Base-by-base conservation (phyloP, 768 basidiomycete genomes). In the Tulasnella sp. region DNA sequence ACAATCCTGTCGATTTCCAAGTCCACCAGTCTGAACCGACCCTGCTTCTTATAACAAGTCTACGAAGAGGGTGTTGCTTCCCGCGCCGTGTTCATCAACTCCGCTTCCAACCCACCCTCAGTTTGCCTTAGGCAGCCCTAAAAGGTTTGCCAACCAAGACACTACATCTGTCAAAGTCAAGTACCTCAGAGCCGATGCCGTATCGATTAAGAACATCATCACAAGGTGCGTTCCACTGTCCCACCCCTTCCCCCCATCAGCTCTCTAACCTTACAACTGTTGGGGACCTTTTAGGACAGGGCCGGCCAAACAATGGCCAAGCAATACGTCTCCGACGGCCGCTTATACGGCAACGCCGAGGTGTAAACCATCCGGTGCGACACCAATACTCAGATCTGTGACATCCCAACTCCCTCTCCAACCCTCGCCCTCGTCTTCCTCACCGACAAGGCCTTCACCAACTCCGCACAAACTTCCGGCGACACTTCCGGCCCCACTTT, bases 61-160 rank as follows among this genome's bases (percentile, higher is more conserved):
- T 75, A 75, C 74, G 74, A 75, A 34, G 14, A 75, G 41, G 41
- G 73, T 41, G 41, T 24, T 8, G 74, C 41, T n/a, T 8, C 74
- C 40, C 74, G 79, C 31, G 44, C 46, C 58, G 42, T 80, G 72
- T 48, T 80, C 69, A 81, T 81, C 73, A 81, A 81, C 76, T 81
- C 41, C 74, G 48, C 81, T 20, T 31, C 75, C 54, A 89, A 90
- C 81, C 75, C 85, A 0, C 54, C 80, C 40, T 18, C 34, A 64
- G 14, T 16, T 76, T 44, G 50, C 48, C 41, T 50, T 81, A 41
- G 81, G 81, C 31, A 81, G 81, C 4, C 48, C 60, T 80, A 14
- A 75, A 72, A 28, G 54, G 80, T 42, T n/a, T 78, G 24, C 78
- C 80, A 8, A 41, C 28, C 48, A 50, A 50, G 12, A 74, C 72